phyloP scores from a whole-genome alignment of 257 asterid species.

The Jasminum sambac region DNA sequence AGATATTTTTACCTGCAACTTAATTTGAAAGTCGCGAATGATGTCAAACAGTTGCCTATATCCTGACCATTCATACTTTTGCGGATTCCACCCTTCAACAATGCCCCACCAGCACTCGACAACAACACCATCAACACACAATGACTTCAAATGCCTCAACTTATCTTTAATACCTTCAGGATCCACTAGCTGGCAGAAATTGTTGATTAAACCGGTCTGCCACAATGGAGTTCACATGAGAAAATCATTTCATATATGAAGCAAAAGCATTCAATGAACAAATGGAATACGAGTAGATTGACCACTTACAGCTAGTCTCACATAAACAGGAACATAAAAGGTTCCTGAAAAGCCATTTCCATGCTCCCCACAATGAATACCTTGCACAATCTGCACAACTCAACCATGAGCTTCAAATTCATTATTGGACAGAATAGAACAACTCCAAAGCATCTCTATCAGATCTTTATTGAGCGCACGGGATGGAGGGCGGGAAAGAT shows the following conservation, averaged over 20 bases:
- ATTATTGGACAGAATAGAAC: constrained; percentile 34
- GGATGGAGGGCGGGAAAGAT: neutral
- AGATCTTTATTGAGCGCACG: neutral
- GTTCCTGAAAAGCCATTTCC: constrained; percentile 45
- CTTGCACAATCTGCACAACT: constrained; percentile 67
- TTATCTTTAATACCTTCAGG: constrained; percentile 67
- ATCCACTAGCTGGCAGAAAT: constrained; percentile 69
- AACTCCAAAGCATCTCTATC: neutral
- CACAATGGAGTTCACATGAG: constrained; percentile 25
- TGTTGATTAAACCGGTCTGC: constrained; percentile 67
- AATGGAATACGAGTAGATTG: constrained; percentile 10
- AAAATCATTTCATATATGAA: constrained; percentile 14
- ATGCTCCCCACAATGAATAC: constrained; percentile 51
- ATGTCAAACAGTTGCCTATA: constrained; percentile 62
- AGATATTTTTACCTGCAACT: constrained; percentile 51
- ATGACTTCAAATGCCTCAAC: constrained; percentile 51
- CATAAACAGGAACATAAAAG: constrained; percentile 62
- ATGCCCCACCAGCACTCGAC: constrained; percentile 81
- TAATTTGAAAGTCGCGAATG: constrained; percentile 57
- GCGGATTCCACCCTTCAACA: constrained; percentile 66
- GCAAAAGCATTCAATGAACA: constrained; percentile 16
- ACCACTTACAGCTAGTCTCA: constrained; percentile 60
- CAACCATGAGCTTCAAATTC: constrained; percentile 33
- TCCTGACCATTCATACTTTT: constrained; percentile 72
- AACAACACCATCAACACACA: constrained; percentile 59